Evolutionary conservation across 192 early-diverging fungal genomes (phyloP).

Genomic region (Coemansia sp.): DNA sequence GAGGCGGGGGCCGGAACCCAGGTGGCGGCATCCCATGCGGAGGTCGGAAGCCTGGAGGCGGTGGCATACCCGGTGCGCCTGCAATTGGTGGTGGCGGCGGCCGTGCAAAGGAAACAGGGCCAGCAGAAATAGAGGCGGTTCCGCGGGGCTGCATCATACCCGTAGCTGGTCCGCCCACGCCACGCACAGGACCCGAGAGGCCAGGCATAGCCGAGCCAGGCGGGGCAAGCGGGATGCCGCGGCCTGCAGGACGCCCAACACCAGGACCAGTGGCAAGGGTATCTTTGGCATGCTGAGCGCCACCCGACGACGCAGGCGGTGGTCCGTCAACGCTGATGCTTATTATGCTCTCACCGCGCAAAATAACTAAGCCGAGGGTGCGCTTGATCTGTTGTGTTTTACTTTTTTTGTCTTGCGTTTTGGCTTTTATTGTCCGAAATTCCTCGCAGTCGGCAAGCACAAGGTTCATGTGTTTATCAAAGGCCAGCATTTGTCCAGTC

Average conservation of each 20-base stretch:
- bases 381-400: conserved; percentile 80
- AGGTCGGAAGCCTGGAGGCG: conserved; percentile 48
- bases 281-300: conserved; percentile 44
- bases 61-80: conserved; percentile 59
- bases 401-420: conserved; percentile 48
- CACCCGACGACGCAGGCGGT: conserved; percentile 69
- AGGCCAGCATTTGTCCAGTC: conserved; percentile 98
- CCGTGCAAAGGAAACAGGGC: conserved; percentile 74
- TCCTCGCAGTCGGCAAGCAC: conserved; percentile 98
- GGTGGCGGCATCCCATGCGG: conserved; percentile 60
- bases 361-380: conserved; percentile 88
- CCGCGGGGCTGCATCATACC: conserved; percentile 85
- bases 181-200: conserved; percentile 88
- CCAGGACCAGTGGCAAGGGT: conserved; percentile 67
- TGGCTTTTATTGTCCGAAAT: conserved; percentile 87
- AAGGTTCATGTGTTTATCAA: conserved; percentile 99
- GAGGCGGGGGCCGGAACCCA: conserved; percentile 63
- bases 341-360: conserved; percentile 92
- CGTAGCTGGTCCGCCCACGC: conserved; percentile 91
- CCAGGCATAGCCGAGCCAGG: conserved; percentile 56
- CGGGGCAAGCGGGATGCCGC: conserved; percentile 66
- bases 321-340: conserved; percentile 87
- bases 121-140: conserved; percentile 57
- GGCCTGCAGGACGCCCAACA: conserved; percentile 79
- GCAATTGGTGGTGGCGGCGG: conserved; percentile 64